Base-by-base conservation (phyloP, 768 basidiomycete species). In the Termitomyces sp. region DNA sequence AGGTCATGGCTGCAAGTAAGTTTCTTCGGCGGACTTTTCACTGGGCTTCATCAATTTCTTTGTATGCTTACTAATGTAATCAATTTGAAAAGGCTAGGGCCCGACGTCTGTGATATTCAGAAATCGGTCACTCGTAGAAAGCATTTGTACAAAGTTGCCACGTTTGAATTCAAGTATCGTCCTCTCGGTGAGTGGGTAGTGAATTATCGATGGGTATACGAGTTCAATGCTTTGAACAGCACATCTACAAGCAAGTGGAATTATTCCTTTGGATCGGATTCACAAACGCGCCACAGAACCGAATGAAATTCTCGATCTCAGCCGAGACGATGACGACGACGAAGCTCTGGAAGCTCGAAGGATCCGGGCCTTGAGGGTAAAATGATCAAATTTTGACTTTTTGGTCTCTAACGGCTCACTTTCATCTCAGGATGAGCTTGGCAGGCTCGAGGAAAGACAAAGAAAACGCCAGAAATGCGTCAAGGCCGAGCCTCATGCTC, bases 161-260 rank as follows among this genome's bases (percentile, higher is more conserved):
- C 47, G 4, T 62, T 63, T 47, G 35, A 56, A 10, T 59, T 62
- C 38, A 61, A 59, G 56, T 65, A 65, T 54, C 57, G 64, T 21
- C 62, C 64, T 11, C 50, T 65, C 16, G 60, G 64, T 63, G 34
- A 12, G 56, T 46, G 12, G 12, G 9, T n/a, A 3, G 5, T 16
- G 10, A n/a, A 5, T 50, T 4, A 23, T 34, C 23, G 25, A n/a
- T n/a, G n/a, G 31, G 3, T 12, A 37, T 25, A 45, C 35, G 3
- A 27, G 12, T 23, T 19, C 4, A 6, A 48, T 34, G 12, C 31
- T 56, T 32, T 7, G 3, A 14, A 23, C 16, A 63, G 62, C 44
- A 9, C 47, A 59, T 37, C 54, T 64, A 10, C 56, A 60, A 34
- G 63, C 63, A 17, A 59, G 63, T 19, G 54, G 56, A 5, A 64